Conservation (phyloP, 2,329 filamentous ascomycete species). For the Sclerotinia borealis region DNA sequence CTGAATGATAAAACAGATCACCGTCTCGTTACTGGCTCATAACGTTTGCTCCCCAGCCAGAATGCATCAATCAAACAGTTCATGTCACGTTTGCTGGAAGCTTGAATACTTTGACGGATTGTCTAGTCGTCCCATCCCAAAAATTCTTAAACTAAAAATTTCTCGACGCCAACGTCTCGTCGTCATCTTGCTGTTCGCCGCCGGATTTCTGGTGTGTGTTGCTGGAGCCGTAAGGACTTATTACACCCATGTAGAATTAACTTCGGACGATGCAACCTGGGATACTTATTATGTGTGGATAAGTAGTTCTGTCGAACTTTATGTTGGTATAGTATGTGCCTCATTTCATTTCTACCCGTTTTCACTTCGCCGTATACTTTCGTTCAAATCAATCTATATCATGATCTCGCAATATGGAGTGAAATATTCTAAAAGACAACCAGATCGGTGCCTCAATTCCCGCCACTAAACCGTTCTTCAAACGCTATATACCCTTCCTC, state of each 20-base stretch:
- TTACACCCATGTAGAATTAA: slow-evolving; percentile 30
- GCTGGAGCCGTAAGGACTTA: slow-evolving; percentile 35
- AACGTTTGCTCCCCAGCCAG: slow-evolving; percentile 23
- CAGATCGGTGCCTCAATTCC: slow-evolving; percentile 40
- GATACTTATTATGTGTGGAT: slow-evolving; percentile 33
- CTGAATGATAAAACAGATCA: slow-evolving; percentile 26
- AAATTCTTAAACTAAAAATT: slow-evolving; percentile 40
- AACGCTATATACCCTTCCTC: slow-evolving; percentile 32
- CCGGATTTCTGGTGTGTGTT: slow-evolving; percentile 41
- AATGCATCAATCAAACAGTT: slow-evolving; percentile 43
- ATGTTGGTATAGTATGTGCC: slow-evolving; percentile 37
- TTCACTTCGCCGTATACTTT: not conserved
- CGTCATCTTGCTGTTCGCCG: slow-evolving; percentile 42
- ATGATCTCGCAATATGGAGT: not conserved
- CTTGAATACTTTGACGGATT: slow-evolving; percentile 53
- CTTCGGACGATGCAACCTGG: slow-evolving; percentile 33
- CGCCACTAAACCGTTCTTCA: slow-evolving; percentile 39
- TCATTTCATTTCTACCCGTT: no score
- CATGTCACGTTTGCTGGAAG: slow-evolving; percentile 48
- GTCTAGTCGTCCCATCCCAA: slow-evolving; percentile 47
- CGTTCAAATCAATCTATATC: not conserved
- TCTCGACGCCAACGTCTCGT: slow-evolving; percentile 41
- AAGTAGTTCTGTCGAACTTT: slow-evolving; percentile 35
- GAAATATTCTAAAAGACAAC: not conserved
- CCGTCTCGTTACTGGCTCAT: slow-evolving; percentile 35